These are phyloP conservation scores for Starmerella bombi DNA, from an alignment of 805 yeast genomes.

Conservation along the genomic window DNA sequence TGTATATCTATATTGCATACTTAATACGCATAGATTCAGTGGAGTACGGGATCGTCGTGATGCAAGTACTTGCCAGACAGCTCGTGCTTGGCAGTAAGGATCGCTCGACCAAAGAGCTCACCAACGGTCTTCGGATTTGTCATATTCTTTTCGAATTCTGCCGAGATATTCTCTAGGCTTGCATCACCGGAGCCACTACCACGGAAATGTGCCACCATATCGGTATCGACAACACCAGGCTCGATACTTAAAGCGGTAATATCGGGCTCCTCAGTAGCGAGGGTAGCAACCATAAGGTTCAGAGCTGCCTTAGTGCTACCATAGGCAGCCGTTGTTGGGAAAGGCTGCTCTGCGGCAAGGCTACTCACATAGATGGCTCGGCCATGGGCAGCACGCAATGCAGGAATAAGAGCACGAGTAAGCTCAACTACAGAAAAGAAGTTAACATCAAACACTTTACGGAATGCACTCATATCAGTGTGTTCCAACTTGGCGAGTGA, in stretches of 20 bases:
- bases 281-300: conserved; percentile 55
- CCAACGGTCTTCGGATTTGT: conserved; percentile 65
- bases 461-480: conserved; percentile 45
- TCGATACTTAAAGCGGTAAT: conserved; percentile 62
- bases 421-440: conserved; percentile 60
- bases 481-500: conserved; percentile 47
- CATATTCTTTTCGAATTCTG: conserved; percentile 45
- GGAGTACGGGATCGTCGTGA: conserved; percentile 34
- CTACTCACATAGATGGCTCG: conserved; percentile 70
- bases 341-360: conserved; percentile 61
- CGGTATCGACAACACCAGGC: conserved; percentile 90
- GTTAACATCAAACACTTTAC: conserved; percentile 54
- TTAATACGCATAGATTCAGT: no score
- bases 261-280: conserved; percentile 54
- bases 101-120: conserved; percentile 50
- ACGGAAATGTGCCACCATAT: conserved; percentile 74
- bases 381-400: conserved; percentile 44
- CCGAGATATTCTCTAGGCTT: conserved; percentile 46
- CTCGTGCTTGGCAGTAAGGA: conserved; percentile 43
- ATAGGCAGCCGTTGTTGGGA: conserved; percentile 78
- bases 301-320: conserved; percentile 87
- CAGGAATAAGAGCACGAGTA: conserved; percentile 35
- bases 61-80: conserved; percentile 60
- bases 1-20: no score
- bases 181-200: conserved; percentile 41